Evolutionary conservation across 306 rosid species (phyloP).

Genomic region (Cucurbita maxima): DNA sequence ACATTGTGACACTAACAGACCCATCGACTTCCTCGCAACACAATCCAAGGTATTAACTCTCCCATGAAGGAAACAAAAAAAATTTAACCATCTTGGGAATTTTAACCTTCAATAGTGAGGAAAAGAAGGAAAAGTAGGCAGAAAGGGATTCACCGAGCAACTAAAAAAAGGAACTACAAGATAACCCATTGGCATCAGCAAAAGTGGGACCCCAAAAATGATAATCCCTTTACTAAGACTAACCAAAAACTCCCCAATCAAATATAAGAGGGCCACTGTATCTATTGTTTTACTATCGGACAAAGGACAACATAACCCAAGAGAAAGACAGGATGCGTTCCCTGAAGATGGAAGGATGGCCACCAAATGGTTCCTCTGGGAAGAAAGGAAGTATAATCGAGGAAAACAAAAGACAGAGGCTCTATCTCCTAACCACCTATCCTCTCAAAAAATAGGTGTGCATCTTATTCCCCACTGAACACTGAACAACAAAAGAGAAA

Average conservation of each 20-base stretch:
- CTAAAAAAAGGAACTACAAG: not conserved
- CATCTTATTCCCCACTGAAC: not conserved
- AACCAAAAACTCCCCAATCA: not conserved
- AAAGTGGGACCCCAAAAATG: not conserved
- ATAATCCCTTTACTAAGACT: not conserved
- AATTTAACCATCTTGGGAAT: not conserved
- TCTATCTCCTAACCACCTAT: not conserved
- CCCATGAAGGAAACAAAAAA: not conserved
- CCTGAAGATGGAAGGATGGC: not conserved
- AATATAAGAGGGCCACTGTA: not conserved
- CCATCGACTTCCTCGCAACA: not conserved
- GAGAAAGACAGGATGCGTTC: not conserved
- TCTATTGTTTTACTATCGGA: not conserved
- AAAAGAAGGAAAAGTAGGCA: not conserved
- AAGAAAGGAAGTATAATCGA: not conserved
- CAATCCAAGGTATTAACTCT: not conserved
- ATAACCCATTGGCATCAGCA: not conserved
- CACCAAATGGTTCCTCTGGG: not conserved
- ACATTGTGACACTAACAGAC: not conserved
- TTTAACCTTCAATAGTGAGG: not conserved
- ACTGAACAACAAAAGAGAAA: not conserved
- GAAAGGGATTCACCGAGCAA: not conserved
- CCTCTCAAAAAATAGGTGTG: not conserved
- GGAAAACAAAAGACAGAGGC: not conserved
- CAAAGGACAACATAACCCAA: not conserved